Base-by-base conservation (phyloP, 352 stramenopile genomes). In the Ochromonadaceae sp. region DNA sequence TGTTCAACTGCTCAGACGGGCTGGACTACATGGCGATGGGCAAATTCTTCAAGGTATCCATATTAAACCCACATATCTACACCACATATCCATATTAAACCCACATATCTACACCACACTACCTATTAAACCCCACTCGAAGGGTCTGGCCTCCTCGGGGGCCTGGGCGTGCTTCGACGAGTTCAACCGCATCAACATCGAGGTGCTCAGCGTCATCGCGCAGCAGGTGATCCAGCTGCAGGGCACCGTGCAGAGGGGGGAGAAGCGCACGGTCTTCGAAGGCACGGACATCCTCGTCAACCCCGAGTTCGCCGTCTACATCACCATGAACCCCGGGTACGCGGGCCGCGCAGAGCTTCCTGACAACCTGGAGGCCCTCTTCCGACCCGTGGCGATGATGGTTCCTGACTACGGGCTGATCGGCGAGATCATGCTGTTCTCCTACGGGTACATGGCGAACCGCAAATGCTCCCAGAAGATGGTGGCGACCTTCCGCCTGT, bases 341-440 rank as follows among this genome's bases (percentile, higher is more conserved):
- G 89, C 89, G 20, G 89, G 89, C 12, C 84, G 89, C 3, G 92
- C 85, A 0, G 89, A 96, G 56, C 73, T 96, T 10, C 89, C 89
- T 0, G 89, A 96, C 68, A 96, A 93, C 17, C 76, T 96, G 2
- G 87, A 92, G 35, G 89, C 88, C 9, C 67, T 96, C 0, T 96
- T 96, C 65, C 80, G 89, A 25, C 89, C 89, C 0, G 89, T 96
- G 28, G 89, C 89, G 2, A 96, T 96, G 89, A 97, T 96, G 89
- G 87, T 95, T 22, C 87, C 87, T 0, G 87, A 95, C 70, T 96
- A 96, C 63, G 86, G 83, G 3, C 85, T 95, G 68, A 95, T 96
- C 53, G 87, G 85, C 38, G 87, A 96, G 67, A 96, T 95, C 72
- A 95, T 96, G 86, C 88, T 96, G 41, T 96, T 95, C 60, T 84